These are phyloP conservation scores for Dissophora ornata DNA, from an alignment of 192 early-diverging fungal genomes.

Conservation along the genomic window DNA sequence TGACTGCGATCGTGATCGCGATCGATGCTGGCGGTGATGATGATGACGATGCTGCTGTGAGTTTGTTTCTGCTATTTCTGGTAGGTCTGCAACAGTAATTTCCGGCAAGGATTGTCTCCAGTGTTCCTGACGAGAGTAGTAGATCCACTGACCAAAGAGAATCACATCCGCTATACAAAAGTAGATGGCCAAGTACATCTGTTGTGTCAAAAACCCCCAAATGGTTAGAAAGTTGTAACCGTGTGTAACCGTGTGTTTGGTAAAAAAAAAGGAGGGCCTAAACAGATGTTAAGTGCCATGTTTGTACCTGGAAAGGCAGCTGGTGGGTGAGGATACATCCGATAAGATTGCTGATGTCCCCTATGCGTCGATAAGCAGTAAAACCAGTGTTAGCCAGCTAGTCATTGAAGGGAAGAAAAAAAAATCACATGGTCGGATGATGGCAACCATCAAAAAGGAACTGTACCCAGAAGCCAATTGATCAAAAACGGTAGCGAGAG, in stretches of 20 bases:
- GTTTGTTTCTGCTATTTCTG: conserved; percentile 20
- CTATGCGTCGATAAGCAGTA: too few species aligned
- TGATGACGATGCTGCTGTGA: conserved; percentile 12
- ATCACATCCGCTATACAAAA: conserved; percentile 57
- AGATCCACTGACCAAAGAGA: conserved; percentile 57
- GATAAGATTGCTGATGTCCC: conserved; percentile 77
- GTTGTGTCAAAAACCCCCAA: too few species aligned
- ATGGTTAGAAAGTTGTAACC: too few species aligned
- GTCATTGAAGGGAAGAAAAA: conserved; percentile 11
- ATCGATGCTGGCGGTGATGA: conserved; percentile 7
- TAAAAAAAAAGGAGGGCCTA: too few species aligned
- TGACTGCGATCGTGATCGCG: too few species aligned
- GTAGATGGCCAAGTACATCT: conserved; percentile 65
- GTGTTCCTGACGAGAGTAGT: conserved; percentile 44
- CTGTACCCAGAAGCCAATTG: conserved; percentile 71
- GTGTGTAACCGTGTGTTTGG: too few species aligned
- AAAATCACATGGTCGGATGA: neutral
- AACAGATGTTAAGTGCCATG: too few species aligned
- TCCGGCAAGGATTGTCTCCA: conserved; percentile 7
- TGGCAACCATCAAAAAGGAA: too few species aligned
- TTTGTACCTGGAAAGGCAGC: conserved; percentile 79
- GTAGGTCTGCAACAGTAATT: conserved; percentile 13
- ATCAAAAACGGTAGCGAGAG: conserved; percentile 68
- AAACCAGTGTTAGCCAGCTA: too few species aligned
- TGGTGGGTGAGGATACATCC: conserved; percentile 79